These are phyloP conservation scores for Wickerhamomyces bisporus DNA, from an alignment of 805 yeast genomes.

Conservation along the genomic window DNA sequence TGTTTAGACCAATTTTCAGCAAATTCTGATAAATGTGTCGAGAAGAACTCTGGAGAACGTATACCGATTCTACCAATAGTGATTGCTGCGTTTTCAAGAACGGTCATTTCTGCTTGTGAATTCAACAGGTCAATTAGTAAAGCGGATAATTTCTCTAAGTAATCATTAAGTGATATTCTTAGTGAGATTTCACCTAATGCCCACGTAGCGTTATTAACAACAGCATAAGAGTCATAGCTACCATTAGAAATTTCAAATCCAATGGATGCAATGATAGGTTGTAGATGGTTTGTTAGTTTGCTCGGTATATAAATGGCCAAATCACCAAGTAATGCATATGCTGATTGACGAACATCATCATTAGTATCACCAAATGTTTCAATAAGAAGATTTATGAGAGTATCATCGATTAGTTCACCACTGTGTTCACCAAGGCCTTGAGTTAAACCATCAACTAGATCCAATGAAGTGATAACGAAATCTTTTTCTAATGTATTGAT, in stretches of 20 bases:
- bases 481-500: constrained; percentile 82
- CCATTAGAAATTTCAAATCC: constrained; percentile 61
- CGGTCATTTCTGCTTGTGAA: constrained; percentile 53
- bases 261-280: constrained; percentile 56
- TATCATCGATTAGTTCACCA: constrained; percentile 45
- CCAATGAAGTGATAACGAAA: constrained; percentile 82
- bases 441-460: constrained; percentile 84
- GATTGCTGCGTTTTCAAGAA: constrained; percentile 83
- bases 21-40: constrained; percentile 54
- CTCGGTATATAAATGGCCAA: constrained; percentile 54
- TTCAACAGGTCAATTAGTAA: constrained; percentile 57
- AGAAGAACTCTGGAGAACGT: constrained; percentile 50
- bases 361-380: constrained; percentile 69
- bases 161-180: constrained; percentile 48
- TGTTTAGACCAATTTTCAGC: constrained; percentile 66
- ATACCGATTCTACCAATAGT: constrained; percentile 84
- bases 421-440: constrained; percentile 77
- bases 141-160: constrained; percentile 47
- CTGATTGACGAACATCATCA: constrained; percentile 89
- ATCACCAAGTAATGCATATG: constrained; percentile 88
- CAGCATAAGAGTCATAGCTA: constrained; percentile 48
- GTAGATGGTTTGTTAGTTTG: constrained; percentile 33
- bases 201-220: constrained; percentile 91
- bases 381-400: constrained; percentile 57
- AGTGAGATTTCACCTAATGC: constrained; percentile 82